phyloP scores from a whole-genome alignment of 345 rosid species.

The Physaria fendleri region DNA sequence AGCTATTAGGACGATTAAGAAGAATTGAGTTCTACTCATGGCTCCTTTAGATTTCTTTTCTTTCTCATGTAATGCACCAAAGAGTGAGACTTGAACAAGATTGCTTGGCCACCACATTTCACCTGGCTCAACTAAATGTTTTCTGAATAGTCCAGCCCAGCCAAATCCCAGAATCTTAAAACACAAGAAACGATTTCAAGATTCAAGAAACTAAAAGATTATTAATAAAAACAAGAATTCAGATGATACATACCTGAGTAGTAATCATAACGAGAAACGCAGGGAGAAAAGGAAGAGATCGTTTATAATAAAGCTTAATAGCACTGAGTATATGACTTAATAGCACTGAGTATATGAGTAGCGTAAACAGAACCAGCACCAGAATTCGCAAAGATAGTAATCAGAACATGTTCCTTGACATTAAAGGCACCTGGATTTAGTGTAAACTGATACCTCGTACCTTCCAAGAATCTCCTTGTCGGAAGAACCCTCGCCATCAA shows the following conservation, averaged over 20 bases:
- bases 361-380: constrained; percentile 83
- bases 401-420: constrained; percentile 83
- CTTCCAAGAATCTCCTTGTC: constrained; percentile 35
- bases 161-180: constrained; percentile 79
- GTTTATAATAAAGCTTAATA: constrained; percentile 58
- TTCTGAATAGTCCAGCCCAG: constrained; percentile 79
- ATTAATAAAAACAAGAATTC: neutral
- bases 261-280: constrained; percentile 67
- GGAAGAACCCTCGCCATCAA: constrained; percentile 57
- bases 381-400: constrained; percentile 70
- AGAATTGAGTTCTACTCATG: constrained; percentile 56
- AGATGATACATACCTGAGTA: constrained; percentile 50
- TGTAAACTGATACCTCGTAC: constrained; percentile 43
- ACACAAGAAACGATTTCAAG: neutral
- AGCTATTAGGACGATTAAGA: constrained; percentile 44
- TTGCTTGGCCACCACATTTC: constrained; percentile 92
- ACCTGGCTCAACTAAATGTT: constrained; percentile 77
- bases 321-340: constrained; percentile 68
- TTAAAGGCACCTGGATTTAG: constrained; percentile 84
- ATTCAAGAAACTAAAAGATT: neutral
- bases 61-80: constrained; percentile 77
- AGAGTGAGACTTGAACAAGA: constrained; percentile 75
- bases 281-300: constrained; percentile 49
- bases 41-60: constrained; percentile 43
- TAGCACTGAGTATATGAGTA: constrained; percentile 62